phyloP scores from a whole-genome alignment of 768 basidiomycete species.

The Tylopilus subfusipes region DNA sequence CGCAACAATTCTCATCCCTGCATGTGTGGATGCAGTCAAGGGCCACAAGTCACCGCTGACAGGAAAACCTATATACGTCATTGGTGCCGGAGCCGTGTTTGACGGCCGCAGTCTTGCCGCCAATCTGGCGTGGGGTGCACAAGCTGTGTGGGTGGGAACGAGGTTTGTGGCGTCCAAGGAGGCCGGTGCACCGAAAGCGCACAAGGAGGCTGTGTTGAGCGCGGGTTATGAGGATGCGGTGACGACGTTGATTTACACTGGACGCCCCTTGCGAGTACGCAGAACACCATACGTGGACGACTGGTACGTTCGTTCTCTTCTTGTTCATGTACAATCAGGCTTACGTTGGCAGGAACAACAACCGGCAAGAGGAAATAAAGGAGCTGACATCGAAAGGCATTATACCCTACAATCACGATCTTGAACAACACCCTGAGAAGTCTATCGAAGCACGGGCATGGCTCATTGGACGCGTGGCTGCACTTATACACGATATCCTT shows the following conservation, averaged over 20 bases:
- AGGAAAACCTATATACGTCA: conserved; percentile 78
- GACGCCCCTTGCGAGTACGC: conserved; percentile 82
- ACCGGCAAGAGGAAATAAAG: conserved; percentile 77
- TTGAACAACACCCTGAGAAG: conserved; percentile 80
- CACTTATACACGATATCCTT: conserved; percentile 66
- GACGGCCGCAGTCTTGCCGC: conserved; percentile 87
- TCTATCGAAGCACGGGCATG: conserved; percentile 62
- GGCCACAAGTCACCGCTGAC: conserved; percentile 76
- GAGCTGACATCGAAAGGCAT: conserved; percentile 81
- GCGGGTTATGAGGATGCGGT: conserved; percentile 76
- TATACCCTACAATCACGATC: conserved; percentile 66
- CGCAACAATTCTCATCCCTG: conserved; percentile 84
- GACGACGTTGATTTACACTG: conserved; percentile 86
- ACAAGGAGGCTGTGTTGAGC: conserved; percentile 74
- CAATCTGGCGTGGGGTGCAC: conserved; percentile 84
- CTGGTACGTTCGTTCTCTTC: conserved; percentile 48
- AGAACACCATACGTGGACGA: conserved; percentile 83
- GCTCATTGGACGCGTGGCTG: conserved; percentile 83
- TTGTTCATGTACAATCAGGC: background rate
- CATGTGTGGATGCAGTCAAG: conserved; percentile 81
- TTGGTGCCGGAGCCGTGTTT: conserved; percentile 90
- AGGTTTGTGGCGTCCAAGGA: conserved; percentile 83
- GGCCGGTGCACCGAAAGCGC: conserved; percentile 76
- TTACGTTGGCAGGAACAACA: conserved; percentile 55
- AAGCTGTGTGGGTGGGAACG: conserved; percentile 87